A percentile compares a stretch with the other conserved stretches of the same genome.
Evolutionary conservation across 768 basidiomycete genomes (phyloP).

Genomic region (Leucosporidium creatinivorum): DNA sequence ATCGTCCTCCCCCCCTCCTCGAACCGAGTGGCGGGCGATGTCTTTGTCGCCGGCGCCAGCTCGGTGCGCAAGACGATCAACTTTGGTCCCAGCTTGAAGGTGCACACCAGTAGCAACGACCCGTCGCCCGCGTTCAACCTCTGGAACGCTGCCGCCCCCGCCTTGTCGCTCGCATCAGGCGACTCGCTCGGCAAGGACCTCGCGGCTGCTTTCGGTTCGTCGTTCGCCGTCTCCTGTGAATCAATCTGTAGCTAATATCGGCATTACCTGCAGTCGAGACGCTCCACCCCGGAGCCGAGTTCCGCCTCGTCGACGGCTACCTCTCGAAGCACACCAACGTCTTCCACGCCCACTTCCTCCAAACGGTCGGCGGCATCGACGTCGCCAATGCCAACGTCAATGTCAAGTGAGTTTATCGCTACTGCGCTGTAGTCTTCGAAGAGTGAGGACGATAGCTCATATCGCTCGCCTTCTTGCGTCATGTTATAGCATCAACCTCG

Average conservation of each 20-base stretch:
- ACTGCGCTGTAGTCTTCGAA: too few species aligned
- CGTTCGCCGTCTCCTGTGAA: not conserved
- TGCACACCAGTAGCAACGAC: slow-evolving; percentile 47
- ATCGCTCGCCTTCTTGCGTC: too few species aligned
- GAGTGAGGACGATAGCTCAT: too few species aligned
- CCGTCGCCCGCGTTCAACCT: slow-evolving; percentile 7
- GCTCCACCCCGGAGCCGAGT: slow-evolving; percentile 42
- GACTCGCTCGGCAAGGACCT: slow-evolving; percentile 50
- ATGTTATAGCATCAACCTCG: slow-evolving; percentile 61
- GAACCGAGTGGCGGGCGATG: too few species aligned
- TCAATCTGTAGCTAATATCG: too few species aligned
- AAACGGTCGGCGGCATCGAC: slow-evolving; percentile 75
- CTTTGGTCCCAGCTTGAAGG: slow-evolving; percentile 73
- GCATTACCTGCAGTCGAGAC: slow-evolving; percentile 32
- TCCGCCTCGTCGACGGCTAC: slow-evolving; percentile 65
- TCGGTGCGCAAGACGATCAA: slow-evolving; percentile 70
- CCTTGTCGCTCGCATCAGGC: slow-evolving; percentile 45
- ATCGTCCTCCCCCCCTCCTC: slow-evolving; percentile 3
- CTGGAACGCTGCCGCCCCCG: slow-evolving; percentile 24
- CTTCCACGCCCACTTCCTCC: slow-evolving; percentile 79
- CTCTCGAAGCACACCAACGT: slow-evolving; percentile 78
- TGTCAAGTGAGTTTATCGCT: slow-evolving; percentile 51
- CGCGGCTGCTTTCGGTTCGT: slow-evolving; percentile 56
- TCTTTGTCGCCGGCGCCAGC: not conserved
- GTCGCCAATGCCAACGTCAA: slow-evolving; percentile 68